Conservation (phyloP, 305 asterid species). For the Fraxinus xanthoxyloides region DNA sequence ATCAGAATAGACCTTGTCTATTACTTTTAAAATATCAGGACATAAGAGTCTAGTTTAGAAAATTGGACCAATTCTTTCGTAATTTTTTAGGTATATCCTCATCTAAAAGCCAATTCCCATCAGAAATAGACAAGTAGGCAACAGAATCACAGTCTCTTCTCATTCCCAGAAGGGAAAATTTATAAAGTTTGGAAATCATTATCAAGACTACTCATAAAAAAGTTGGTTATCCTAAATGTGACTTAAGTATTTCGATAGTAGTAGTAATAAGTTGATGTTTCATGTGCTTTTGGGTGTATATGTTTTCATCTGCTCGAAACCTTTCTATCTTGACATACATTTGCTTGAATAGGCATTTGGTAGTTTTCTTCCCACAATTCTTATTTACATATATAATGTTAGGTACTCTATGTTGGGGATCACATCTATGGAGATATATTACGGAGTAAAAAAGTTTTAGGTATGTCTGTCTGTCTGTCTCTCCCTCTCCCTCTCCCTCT, state of each 20-base stretch:
- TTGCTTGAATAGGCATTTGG: neutral
- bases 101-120: neutral
- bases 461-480: neutral
- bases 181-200: neutral
- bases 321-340: neutral
- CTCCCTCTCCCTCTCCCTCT: neutral
- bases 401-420: neutral
- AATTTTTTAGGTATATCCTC: neutral
- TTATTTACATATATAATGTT: neutral
- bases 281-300: neutral
- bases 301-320: neutral
- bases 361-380: neutral
- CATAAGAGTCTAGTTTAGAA: neutral
- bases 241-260: neutral
- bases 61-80: neutral
- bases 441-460: neutral
- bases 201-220: neutral
- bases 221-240: neutral
- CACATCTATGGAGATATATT: neutral
- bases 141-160: neutral
- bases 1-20: conserved; percentile 11
- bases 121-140: conserved; percentile 6
- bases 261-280: neutral
- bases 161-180: conserved; percentile 4
- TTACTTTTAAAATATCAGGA: neutral